phyloP scores from a whole-genome alignment of 2,329 filamentous ascomycete species.

The Paradendryphiella salina region DNA sequence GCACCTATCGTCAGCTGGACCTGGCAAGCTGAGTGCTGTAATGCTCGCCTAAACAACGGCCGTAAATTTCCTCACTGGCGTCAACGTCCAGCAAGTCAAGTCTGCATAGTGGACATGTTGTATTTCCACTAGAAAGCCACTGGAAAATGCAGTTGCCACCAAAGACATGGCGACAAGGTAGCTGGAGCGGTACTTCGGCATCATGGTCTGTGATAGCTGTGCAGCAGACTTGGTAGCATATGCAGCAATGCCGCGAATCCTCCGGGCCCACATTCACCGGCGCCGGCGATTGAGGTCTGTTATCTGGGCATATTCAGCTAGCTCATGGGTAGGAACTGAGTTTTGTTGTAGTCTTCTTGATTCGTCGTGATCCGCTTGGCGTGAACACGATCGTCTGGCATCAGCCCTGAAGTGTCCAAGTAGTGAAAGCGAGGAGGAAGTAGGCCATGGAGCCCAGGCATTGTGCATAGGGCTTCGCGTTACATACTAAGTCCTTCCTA shows the following conservation, averaged over 20 bases:
- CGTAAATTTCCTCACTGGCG: background rate
- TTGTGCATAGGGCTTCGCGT: background rate
- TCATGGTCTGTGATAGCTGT: background rate
- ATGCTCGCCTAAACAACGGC: background rate
- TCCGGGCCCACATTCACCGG: constrained; percentile 8
- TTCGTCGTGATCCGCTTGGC: background rate
- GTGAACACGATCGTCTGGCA: constrained; percentile 6
- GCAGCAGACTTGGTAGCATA: constrained; percentile 18
- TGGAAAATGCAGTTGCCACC: constrained; percentile 17
- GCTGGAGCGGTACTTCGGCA: constrained; percentile 16
- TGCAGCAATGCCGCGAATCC: constrained; percentile 14
- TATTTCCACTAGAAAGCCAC: constrained; percentile 12
- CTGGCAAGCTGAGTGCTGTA: constrained; percentile 1
- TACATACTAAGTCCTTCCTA: background rate
- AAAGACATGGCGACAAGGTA: constrained; percentile 22
- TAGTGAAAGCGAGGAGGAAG: constrained; percentile 4
- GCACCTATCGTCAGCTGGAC: background rate
- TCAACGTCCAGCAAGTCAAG: background rate
- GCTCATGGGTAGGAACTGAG: constrained; percentile 5
- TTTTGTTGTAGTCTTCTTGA: background rate
- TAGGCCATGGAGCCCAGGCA: constrained; percentile 1
- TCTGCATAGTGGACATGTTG: constrained; percentile 24
- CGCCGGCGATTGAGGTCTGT: background rate
- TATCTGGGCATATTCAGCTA: constrained; percentile 1
- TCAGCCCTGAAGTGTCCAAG: constrained; percentile 4